Conservation (phyloP, 306 rosid genomes). For the Begonia masoniana region DNA sequence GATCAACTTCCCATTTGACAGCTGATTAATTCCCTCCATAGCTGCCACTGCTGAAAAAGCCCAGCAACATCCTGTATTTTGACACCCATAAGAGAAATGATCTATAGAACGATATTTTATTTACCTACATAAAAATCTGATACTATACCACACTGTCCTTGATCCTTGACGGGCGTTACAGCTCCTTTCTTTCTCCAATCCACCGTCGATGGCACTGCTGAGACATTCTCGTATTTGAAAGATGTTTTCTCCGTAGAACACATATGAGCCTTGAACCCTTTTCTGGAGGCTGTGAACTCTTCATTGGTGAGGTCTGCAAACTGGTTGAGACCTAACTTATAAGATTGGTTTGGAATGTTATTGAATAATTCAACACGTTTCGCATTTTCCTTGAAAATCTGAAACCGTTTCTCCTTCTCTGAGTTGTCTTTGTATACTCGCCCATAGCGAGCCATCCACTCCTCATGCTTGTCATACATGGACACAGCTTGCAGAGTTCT, state of each 20-base stretch:
- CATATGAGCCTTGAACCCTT: slow-evolving; percentile 30
- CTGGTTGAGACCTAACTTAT: slow-evolving; percentile 18
- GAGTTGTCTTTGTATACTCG: slow-evolving; percentile 4
- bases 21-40: too few relatives aligned
- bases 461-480: slow-evolving; percentile 18
- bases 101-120: too few relatives aligned
- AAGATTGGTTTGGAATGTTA: slow-evolving; percentile 16
- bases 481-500: slow-evolving; percentile 22
- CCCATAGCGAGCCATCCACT: slow-evolving; percentile 25
- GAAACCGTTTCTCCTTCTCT: slow-evolving; percentile 21
- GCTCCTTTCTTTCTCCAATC: slow-evolving; percentile 4
- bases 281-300: slow-evolving; percentile 25
- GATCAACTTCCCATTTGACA: too few relatives aligned
- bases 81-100: too few relatives aligned
- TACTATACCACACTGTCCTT: too few relatives aligned
- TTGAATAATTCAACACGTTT: slow-evolving; percentile 18
- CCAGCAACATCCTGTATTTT: too few relatives aligned
- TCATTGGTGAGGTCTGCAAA: slow-evolving; percentile 32
- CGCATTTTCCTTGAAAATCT: slow-evolving; percentile 19
- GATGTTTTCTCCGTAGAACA: slow-evolving; percentile 16
- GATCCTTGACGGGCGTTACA: background rate
- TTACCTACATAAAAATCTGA: too few relatives aligned
- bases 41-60: too few relatives aligned
- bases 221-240: slow-evolving; percentile 25
- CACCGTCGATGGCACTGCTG: slow-evolving; percentile 1